Base-by-base conservation (phyloP, 768 basidiomycete genomes). In the Tylopilus rubrobrunneus region DNA sequence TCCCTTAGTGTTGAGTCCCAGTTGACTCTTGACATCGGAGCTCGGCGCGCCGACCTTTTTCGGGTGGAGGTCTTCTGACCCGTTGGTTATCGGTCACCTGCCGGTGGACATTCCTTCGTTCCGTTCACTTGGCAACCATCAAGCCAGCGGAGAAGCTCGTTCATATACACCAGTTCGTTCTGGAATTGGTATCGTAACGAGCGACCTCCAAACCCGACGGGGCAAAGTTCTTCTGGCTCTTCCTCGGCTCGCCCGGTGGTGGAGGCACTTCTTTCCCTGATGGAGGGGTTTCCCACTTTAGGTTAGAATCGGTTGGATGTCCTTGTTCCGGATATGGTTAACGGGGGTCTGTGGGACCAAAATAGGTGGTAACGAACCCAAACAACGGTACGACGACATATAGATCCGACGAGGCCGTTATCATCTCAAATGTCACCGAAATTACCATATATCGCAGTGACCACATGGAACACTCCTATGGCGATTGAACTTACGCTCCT, bases 51-150 rank as follows among this genome's bases (percentile, higher is more conserved):
- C 17, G 23, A 15, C 23, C 15, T 19, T 4, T 33, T 49, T 43
- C 37, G 12, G 28, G 52, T 15, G 14, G 27, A 29, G 28, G 39
- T 48, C 60, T 53, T 48, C 56, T 59, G 51, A 52, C 55, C 27
- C 8, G 21, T 27, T 27, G 14, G 31, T 34, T 23, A 45, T 51
- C 43, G 17, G 44, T 45, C 49, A 43, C 41, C 42, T 45, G 39
- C 29, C 48, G 23, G 56, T 15, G 14, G 27, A 29, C 23, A 33
- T 48, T 39, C n/a, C 23, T 14, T 14, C 34, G 33, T 36, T 23
- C 47, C 36, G 60, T 58, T 34, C 51, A 50, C 63, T 45, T 64
- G 53, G 60, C 64, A 25, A 65, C 60, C 57, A 65, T 65, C 62
- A 62, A 10, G 27, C 43, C 37, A 29, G 21, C 28, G 39, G 39